Base-by-base conservation (phyloP, 1,284 basidiomycete species). In the Gymnopus androsaceus region DNA sequence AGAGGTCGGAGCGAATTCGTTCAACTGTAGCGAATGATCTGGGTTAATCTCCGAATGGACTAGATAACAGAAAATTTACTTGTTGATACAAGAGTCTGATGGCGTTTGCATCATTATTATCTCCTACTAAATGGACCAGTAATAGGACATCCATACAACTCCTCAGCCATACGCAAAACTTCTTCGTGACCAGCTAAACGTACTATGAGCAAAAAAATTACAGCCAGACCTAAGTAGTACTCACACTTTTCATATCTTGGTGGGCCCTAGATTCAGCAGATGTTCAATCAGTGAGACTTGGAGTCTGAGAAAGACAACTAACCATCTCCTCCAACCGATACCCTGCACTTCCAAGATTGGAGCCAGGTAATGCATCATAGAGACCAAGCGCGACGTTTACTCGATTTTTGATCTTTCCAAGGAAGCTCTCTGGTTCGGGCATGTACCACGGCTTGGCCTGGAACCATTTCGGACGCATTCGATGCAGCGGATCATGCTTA, bases 361-460 rank as follows among this genome's bases (percentile, higher is more conserved):
- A 17, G 7, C 72, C 67, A 8, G 77, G 75, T 55, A 75, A 58
- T 42, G 72, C 68, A 17, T 67, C 66, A 56, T 72, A 66, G 53
- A 66, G 66, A 1, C 74, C 72, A 23, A 73, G 30, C 34, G 58
- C 54, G 3, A 77, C 70, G 12, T 65, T 40, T 2, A 75, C 28
- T 27, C 60, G 19, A 49, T 63, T 59, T 48, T 40, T 15, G 7
- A 63, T 21, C 14, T 40, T 31, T 3, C 54, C 51, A 12, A 62
- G 23, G 2, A 59, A 51, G 4, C 66, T 71, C 2, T 57, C 67
- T 0, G 69, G 55, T 51, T 72, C 65, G 0, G 73, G 71, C 58
- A 70, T 75, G 61, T 80, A 80, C 77, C 77, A 79, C 11, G 78
- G 77, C 41, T 63, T 64, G 6, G 70, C 64, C 28, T 66, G 59